Evolutionary conservation across 257 asterid species (phyloP), one percentile per base, ranked within the genome.

Genomic region (Catharanthus roseus): DNA sequence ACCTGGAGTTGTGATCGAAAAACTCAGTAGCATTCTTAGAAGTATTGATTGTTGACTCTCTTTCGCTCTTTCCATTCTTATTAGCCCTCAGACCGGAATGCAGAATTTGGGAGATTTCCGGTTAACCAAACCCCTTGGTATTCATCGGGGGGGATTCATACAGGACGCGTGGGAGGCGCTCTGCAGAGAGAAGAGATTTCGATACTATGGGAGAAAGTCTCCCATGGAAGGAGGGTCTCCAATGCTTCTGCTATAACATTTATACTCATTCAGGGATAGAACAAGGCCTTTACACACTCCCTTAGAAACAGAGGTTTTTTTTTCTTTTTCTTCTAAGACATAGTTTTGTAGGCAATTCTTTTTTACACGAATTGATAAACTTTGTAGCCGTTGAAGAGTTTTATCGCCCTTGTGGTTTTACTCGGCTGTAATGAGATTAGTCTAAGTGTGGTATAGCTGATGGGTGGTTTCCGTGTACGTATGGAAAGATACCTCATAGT

Each of bases 11-110:
- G 97, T 95, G 63, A 69, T 89, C 33, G 77, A 86, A 67, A 78
- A 77, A 75, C 89, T 95, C 62, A 60, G 81, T 24, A 55, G 67
- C 74, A 95, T 95, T 79, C 70, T 88, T 81, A 85, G 64, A 74
- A 80, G 78, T 72, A 71, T 91, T 36, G 85, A 82, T 41, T 95
- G 96, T 74, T 84, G 84, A 70, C 31, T 49, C n/a, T n/a, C n/a
- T n/a, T n/a, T n/a, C n/a, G n/a, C n/a, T n/a, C n/a, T n/a, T 65
- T 42, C 42, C 42, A 38, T 8, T 24, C 54, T 4, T 44, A 42
- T 56, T 68, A 11, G n/a, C 28, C 63, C 3, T n/a, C n/a, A n/a
- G 56, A 55, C 45, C 3, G 7, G 33, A 12, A 26, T 66, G 41
- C 44, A 28, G 55, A 39, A 24, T n/a, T 26, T 11, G 26, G 26